phyloP scores from a whole-genome alignment of 2,329 filamentous ascomycete species.

The Amauroascus niger region DNA sequence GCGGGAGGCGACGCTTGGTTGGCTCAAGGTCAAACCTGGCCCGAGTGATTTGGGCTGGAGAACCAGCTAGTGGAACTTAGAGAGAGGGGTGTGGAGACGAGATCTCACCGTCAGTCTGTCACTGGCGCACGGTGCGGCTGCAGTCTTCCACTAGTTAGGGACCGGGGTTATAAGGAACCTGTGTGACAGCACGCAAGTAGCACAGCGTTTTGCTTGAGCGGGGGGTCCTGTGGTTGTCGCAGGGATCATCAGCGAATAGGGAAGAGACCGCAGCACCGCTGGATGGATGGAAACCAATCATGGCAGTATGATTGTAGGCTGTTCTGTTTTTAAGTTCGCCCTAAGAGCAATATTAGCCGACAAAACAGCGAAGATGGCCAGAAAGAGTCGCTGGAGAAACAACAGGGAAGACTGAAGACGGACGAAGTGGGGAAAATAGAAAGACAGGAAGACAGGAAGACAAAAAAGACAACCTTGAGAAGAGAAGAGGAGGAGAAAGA shows the following conservation, averaged over 20 bases:
- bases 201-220: background rate
- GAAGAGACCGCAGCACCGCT: background rate
- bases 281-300: constrained; percentile 7
- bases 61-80: background rate
- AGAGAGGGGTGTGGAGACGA: constrained; percentile 6
- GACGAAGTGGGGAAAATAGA: background rate
- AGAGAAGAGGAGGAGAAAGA: background rate
- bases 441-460: background rate
- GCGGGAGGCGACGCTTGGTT: constrained; percentile 10
- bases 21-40: constrained; percentile 9
- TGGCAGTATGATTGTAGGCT: background rate
- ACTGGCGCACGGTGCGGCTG: constrained; percentile 20
- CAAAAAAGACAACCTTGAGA: no score
- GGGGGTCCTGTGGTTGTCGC: background rate
- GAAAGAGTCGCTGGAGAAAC: background rate
- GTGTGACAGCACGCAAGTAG: constrained; percentile 12
- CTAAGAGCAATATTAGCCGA: constrained; percentile 3
- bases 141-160: constrained; percentile 18
- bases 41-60: background rate
- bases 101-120: constrained; percentile 16
- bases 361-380: background rate
- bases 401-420: background rate
- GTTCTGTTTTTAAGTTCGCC: background rate
- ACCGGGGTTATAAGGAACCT: constrained; percentile 9
- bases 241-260: constrained; percentile 10